phyloP scores from a whole-genome alignment of 2,329 filamentous ascomycete species.

The Periglandula ipomoeae region DNA sequence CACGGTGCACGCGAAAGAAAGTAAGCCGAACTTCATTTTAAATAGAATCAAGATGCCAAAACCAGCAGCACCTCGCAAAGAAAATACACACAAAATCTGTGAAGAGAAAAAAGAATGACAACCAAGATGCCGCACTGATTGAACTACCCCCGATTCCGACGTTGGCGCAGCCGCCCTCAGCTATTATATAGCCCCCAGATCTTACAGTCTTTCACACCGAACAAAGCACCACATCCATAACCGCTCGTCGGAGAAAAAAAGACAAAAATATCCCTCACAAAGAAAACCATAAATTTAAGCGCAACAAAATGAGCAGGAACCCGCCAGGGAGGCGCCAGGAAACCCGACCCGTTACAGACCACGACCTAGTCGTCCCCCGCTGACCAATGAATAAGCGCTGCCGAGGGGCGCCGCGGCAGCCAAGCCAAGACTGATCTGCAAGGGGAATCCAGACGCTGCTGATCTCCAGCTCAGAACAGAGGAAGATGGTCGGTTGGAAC shows the following conservation, averaged over 20 bases:
- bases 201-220: background rate
- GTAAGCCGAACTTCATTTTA: constrained; percentile 27
- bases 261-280: background rate
- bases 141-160: too few relatives aligned
- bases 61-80: background rate
- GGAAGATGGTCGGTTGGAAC: background rate
- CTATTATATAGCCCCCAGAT: background rate
- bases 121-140: too few relatives aligned
- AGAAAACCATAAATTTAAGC: background rate
- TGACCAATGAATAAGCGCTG: background rate
- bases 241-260: background rate
- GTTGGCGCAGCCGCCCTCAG: background rate
- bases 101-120: background rate
- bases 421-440: background rate
- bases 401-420: background rate
- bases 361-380: background rate
- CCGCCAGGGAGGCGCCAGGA: background rate
- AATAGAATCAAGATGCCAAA: background rate
- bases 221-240: background rate
- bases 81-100: background rate
- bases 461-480: background rate
- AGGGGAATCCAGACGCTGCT: background rate
- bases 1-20: constrained; percentile 28
- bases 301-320: background rate
- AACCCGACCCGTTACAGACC: constrained; percentile 4